Evolutionary conservation across 805 yeast genomes (phyloP).

Genomic region (Ogataea trehalophila): DNA sequence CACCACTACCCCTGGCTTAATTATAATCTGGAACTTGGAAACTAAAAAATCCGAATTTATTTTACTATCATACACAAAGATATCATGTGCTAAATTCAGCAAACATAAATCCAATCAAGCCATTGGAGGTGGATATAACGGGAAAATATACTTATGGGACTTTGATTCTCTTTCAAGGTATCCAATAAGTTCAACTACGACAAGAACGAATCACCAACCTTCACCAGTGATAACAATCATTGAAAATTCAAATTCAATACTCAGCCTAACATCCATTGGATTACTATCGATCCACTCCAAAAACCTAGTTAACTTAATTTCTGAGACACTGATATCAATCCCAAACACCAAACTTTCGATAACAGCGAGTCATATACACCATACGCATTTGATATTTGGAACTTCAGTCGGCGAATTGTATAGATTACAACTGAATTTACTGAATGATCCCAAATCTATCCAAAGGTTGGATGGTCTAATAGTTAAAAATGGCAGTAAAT

Average conservation of each 20-base stretch:
- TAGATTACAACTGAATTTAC: constrained; percentile 8
- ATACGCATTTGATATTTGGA: constrained; percentile 19
- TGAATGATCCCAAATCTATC: constrained; percentile 8
- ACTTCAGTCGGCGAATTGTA: constrained; percentile 20
- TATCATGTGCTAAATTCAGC: constrained; percentile 38
- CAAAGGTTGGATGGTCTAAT: not conserved
- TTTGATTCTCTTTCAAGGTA: constrained; percentile 26
- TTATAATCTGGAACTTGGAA: constrained; percentile 28
- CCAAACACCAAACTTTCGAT: constrained; percentile 3
- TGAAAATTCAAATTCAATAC: constrained; percentile 24
- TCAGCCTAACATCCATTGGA: constrained; percentile 21
- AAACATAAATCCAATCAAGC: constrained; percentile 34
- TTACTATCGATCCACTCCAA: constrained; percentile 17
- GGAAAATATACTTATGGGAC: constrained; percentile 50
- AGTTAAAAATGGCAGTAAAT: constrained; percentile 1
- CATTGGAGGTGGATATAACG: constrained; percentile 46
- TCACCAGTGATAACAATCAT: constrained; percentile 19
- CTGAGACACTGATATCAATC: constrained; percentile 2
- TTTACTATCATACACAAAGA: constrained; percentile 36
- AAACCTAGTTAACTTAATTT: constrained; percentile 18
- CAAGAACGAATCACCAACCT: not conserved
- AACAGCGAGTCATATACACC: constrained; percentile 17
- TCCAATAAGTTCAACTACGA: constrained; percentile 15
- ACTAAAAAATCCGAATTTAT: constrained; percentile 31
- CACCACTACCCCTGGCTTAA: constrained; percentile 9